Evolutionary conservation across 306 rosid species (phyloP).

Genomic region (Aeschynomene evenia): DNA sequence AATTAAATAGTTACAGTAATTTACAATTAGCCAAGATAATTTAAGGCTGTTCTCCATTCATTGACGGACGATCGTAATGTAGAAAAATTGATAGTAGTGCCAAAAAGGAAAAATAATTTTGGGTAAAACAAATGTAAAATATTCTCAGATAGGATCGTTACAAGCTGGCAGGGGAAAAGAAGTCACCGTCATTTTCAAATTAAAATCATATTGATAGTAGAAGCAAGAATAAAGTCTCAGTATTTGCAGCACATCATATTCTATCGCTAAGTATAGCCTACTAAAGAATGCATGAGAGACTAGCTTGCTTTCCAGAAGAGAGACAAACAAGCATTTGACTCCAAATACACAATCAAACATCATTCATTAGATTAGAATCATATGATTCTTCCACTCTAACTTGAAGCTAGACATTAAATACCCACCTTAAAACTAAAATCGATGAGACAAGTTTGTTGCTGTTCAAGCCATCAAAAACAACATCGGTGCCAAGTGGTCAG

Average conservation of each 20-base stretch:
- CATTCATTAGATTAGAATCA: too few species aligned
- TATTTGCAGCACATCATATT: background rate
- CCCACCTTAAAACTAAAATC: too few species aligned
- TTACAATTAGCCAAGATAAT: background rate
- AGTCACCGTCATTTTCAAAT: background rate
- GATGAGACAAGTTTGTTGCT: too few species aligned
- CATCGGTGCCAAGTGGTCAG: too few species aligned
- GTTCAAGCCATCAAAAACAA: too few species aligned
- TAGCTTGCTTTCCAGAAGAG: too few species aligned
- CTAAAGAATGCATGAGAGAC: background rate
- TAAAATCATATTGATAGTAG: background rate
- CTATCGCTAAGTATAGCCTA: background rate
- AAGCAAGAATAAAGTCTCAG: background rate
- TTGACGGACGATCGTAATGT: background rate
- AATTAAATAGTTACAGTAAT: background rate
- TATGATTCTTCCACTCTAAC: too few species aligned
- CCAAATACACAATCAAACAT: too few species aligned
- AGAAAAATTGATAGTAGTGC: background rate
- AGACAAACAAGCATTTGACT: too few species aligned
- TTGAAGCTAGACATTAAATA: too few species aligned
- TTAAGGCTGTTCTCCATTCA: background rate
- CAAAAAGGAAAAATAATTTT: background rate
- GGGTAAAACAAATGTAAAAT: background rate
- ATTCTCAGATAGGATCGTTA: background rate
- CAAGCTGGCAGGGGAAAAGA: background rate